Percentiles rank a stretch among this genome's conserved stretches.
phyloP scores from a whole-genome alignment of 2,329 filamentous ascomycete species.

The Penicillium sp. region DNA sequence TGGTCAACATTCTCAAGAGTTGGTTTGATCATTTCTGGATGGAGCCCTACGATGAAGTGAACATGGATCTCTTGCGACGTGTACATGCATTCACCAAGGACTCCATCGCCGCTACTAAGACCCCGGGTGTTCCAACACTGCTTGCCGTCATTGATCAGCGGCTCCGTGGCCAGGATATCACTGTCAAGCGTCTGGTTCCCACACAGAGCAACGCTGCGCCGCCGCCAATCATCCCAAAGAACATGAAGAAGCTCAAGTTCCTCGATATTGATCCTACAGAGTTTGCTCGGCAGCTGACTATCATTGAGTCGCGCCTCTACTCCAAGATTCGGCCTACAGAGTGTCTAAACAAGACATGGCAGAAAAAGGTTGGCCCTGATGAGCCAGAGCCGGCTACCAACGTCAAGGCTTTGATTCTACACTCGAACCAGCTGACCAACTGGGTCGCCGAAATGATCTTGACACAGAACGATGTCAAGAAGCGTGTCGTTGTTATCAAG shows the following conservation, averaged over 20 bases:
- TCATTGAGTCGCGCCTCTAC: slow-evolving; percentile 92
- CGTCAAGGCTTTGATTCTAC: slow-evolving; percentile 91
- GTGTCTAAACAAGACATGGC: slow-evolving; percentile 98
- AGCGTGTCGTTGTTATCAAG: slow-evolving; percentile 94
- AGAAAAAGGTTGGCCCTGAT: slow-evolving; percentile 77
- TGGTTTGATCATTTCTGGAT: slow-evolving; percentile 99
- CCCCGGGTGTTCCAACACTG: slow-evolving; percentile 77
- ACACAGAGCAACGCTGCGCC: slow-evolving; percentile 80
- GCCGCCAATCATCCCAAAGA: slow-evolving; percentile 88
- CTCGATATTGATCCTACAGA: slow-evolving; percentile 93
- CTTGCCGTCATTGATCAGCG: slow-evolving; percentile 86
- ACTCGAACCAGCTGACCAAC: slow-evolving; percentile 98
- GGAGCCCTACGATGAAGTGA: slow-evolving; percentile 84
- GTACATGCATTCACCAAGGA: slow-evolving; percentile 89
- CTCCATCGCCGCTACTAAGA: slow-evolving; percentile 87
- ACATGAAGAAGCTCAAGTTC: slow-evolving; percentile 99
- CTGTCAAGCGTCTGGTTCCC: slow-evolving; percentile 78
- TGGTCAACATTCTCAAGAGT: slow-evolving; percentile 95
- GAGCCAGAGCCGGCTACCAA: slow-evolving; percentile 79
- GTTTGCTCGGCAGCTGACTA: slow-evolving; percentile 94
- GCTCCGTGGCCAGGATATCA: slow-evolving; percentile 76
- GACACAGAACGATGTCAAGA: slow-evolving; percentile 89
- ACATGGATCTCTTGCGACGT: slow-evolving; percentile 77
- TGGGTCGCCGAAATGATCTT: slow-evolving; percentile 99
- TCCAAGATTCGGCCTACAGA: slow-evolving; percentile 94